Evolutionary conservation across 106 monocot genomes (phyloP).

Genomic region (Dioscorea alata): DNA sequence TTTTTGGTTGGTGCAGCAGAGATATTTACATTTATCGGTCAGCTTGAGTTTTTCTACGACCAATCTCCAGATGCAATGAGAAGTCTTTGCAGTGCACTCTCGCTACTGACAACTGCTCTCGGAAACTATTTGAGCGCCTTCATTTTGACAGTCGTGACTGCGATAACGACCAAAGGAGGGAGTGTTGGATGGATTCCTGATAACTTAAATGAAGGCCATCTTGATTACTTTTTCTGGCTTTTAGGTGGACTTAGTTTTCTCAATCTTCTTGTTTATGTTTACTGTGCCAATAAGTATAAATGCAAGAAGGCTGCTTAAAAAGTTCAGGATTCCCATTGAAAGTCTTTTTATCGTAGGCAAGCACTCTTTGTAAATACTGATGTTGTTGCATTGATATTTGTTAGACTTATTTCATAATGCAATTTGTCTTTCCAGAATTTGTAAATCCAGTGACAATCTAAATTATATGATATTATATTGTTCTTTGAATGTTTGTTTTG

Average conservation of each 20-base stretch:
- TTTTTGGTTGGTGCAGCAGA: conserved; percentile 19
- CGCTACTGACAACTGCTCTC: conserved; percentile 13
- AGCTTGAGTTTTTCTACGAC: conserved; percentile 19
- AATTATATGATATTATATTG: too few relatives aligned
- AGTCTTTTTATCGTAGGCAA: not conserved
- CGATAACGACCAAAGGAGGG: conserved; percentile 14
- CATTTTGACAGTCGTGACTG: conserved; percentile 10
- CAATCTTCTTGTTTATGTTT: conserved; percentile 9
- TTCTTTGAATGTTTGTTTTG: too few relatives aligned
- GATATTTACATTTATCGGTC: conserved; percentile 17
- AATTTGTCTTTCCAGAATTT: too few relatives aligned
- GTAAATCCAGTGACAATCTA: too few relatives aligned
- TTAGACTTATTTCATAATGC: too few relatives aligned
- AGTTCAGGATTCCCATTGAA: not conserved
- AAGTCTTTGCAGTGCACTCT: conserved; percentile 15
- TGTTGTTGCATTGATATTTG: too few relatives aligned
- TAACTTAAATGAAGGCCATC: conserved; percentile 18
- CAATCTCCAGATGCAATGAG: conserved; percentile 22
- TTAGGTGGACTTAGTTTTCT: conserved; percentile 12
- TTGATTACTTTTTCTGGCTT: conserved; percentile 19
- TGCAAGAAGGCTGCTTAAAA: conserved; percentile 11
- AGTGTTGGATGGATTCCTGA: conserved; percentile 21
- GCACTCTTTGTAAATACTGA: too few relatives aligned
- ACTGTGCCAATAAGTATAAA: conserved; percentile 10
- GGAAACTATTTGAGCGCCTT: conserved; percentile 14